Evolutionary conservation across 768 basidiomycete species (phyloP), one percentile per base, ranked within the genome.

Genomic region (Suillus placidus): DNA sequence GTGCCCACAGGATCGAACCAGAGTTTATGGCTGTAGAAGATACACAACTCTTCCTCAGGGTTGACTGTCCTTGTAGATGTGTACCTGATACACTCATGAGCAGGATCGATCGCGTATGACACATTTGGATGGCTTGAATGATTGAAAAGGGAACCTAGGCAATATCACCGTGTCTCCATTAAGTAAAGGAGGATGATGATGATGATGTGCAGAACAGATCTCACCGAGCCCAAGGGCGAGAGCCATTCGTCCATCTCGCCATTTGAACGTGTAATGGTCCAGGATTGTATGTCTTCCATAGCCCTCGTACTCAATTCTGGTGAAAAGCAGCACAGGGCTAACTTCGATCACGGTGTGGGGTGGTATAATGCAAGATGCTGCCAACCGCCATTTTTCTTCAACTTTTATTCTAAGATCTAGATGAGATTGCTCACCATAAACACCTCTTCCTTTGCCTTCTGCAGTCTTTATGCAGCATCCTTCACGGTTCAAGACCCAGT

Each of bases 321-420:
- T 74, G 71, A 96, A 86, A 13, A 97, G 79, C n/a, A 97, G 79
- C 23, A 94, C 92, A 2, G 96, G 95, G 67, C 91, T 91, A 69
- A 88, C 85, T 76, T 97, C 96, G 66, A 98, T 74, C n/a, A 91
- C 69, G 0, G 90, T 89, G 14, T 85, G 81, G 13, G 83, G 77
- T 23, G 88, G 81, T 38, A 76, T 77, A n/a, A 49, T 30, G 7
- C 60, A 67, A 1, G 70, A 61, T 34, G 76, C 72, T 77, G 68
- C 13, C 40, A 18, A 26, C 42, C 4, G n/a, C 14, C 20, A 42
- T 70, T 87, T 87, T 64, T 40, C 52, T 18, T 38, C 20, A 23
- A 4, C 10, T 62, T 55, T 10, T 42, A 57, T 66, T 42, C 5
- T 32, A 16, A 42, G n/a, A 40, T 51, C 14, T 7, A 30, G 0